Evolutionary conservation across 202 grass and related monocot genomes (phyloP), one percentile per base, ranked within the genome.

Genomic region (Digitaria exilis): DNA sequence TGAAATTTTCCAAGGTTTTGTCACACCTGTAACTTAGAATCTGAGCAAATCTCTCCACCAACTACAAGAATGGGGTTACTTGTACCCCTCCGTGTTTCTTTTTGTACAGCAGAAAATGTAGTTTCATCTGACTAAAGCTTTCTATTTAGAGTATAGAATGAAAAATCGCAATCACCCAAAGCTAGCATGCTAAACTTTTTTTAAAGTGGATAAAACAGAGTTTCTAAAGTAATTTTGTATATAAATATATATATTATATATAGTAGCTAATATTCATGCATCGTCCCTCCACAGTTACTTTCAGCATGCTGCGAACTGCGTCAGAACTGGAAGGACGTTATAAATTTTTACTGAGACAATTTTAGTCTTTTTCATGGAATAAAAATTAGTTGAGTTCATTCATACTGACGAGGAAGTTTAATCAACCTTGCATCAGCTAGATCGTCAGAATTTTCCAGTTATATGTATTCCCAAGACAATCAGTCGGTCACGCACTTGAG

Each of bases 1-100:
- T 75, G 74, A 79, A 69, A 41, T 39, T 80, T 69, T 61, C 42
- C 31, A 74, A 58, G 67, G 50, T 78, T 86, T n/a, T 58, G 79
- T 90, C 88, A 86, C 72, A 77, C 65, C 24, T 89, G 42, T 86
- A 54, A 43, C 84, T 68, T 90, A 83, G 75, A 90, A 83, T 87
- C 52, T 87, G 84, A 51, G 45, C 83, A 89, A 78, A 82, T 77
- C 7, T 76, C 32, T 80, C 79, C 29, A 83, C 75, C 22, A 83
- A 55, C 57, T 75, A 77, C 49, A 72, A 65, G 41, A 84, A 58
- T 59, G 15, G 12, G 52, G 54, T 66, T 44, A 69, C 59, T 49
- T 25, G 51, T 41, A 44, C 6, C 29, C 39, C 75, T 73, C 70
- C 61, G 15, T 67, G 29, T 71, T 50, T 81, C 4, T 13, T 29